These are phyloP conservation scores for Aspergillus panamensis DNA, from an alignment of 495 filamentous ascomycete genomes.

Conservation along the genomic window DNA sequence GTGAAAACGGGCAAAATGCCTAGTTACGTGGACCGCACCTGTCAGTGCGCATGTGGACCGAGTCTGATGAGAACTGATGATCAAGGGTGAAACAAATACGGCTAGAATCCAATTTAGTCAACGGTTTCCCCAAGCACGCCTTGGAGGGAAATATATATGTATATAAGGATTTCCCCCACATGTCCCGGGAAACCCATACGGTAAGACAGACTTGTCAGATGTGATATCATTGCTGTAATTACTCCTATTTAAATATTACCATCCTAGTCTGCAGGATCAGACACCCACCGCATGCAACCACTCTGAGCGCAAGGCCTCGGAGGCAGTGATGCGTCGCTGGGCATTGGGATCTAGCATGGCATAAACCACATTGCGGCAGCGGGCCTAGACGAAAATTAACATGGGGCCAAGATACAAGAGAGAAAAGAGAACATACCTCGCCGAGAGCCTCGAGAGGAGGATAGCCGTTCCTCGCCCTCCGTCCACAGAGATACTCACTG, in stretches of 20 bases:
- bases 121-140: no score
- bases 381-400: neutral
- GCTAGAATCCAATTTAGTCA: no score
- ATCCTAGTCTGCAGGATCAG: slow-evolving; percentile 68
- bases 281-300: slow-evolving; percentile 86
- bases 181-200: no score
- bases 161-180: no score
- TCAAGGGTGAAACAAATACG: no score
- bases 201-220: no score
- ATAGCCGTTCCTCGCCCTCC: neutral
- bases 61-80: no score
- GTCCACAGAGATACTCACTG: slow-evolving; percentile 1
- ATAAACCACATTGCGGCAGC: slow-evolving; percentile 88
- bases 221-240: no score
- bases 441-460: slow-evolving; percentile 7
- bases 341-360: slow-evolving; percentile 84
- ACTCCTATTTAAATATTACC: neutral
- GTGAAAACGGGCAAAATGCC: no score
- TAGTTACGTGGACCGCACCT: no score
- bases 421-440: slow-evolving; percentile 1
- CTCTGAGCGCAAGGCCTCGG: slow-evolving; percentile 84
- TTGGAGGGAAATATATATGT: no score
- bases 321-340: slow-evolving; percentile 75
- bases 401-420: neutral
- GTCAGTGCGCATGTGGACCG: no score